phyloP scores from a whole-genome alignment of 108 stramenopile species.

The Nitzschia inconspicua region DNA sequence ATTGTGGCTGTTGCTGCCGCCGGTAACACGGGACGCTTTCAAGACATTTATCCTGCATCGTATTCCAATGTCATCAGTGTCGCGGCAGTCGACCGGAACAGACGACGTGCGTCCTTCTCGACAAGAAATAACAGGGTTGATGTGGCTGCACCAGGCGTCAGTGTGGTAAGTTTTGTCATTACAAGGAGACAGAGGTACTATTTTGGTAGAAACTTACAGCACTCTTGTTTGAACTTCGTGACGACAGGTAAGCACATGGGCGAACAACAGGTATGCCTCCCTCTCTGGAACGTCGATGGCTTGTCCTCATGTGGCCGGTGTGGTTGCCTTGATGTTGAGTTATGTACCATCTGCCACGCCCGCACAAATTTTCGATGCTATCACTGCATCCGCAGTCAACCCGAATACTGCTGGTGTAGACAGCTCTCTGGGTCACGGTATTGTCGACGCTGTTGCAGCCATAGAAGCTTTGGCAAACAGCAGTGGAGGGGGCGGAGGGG shows the following conservation, averaged over 20 bases:
- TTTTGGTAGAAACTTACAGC: neutral
- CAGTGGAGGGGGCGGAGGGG: neutral
- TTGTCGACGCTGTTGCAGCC: constrained; percentile 24
- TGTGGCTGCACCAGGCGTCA: constrained; percentile 50
- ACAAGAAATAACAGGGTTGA: constrained; percentile 52
- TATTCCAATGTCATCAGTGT: constrained; percentile 56
- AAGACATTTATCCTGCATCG: constrained; percentile 40
- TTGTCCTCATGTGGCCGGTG: constrained; percentile 60
- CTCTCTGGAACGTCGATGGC: constrained; percentile 74
- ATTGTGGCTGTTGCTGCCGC: constrained; percentile 56
- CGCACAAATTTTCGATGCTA: constrained; percentile 44
- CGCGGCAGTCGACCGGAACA: constrained; percentile 34
- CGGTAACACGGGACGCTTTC: constrained; percentile 44
- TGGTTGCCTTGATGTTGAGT: constrained; percentile 48
- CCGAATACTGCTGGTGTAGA: constrained; percentile 1
- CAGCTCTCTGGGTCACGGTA: neutral
- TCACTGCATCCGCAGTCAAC: constrained; percentile 8
- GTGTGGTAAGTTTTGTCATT: constrained; percentile 5
- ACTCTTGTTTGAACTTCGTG: neutral
- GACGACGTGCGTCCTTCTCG: constrained; percentile 35
- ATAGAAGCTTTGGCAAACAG: constrained; percentile 2
- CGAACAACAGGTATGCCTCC: constrained; percentile 5
- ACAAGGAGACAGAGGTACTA: neutral
- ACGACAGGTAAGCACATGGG: constrained; percentile 13
- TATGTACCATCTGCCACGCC: constrained; percentile 45